A percentile compares a stretch with the other conserved stretches of the same genome.
Evolutionary conservation across 176 grass and related monocot genomes (phyloP).

Genomic region (Musa itinerans): DNA sequence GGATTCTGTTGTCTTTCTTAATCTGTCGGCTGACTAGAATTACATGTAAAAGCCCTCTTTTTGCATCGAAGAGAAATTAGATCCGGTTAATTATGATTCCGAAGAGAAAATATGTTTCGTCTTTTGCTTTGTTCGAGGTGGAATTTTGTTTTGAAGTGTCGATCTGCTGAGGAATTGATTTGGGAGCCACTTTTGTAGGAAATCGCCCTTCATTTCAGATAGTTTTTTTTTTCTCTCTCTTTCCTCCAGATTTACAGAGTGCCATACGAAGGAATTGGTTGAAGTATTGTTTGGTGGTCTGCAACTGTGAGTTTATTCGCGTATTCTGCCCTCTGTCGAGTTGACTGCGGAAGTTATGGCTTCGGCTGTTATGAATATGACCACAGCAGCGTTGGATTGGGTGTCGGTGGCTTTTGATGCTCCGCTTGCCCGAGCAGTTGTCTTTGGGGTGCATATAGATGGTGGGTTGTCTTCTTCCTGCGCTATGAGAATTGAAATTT

Average conservation of each 20-base stretch:
- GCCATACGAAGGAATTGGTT: not conserved
- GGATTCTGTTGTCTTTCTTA: too few relatives aligned
- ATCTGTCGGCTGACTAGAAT: too few relatives aligned
- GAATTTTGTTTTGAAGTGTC: not conserved
- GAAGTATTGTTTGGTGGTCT: not conserved
- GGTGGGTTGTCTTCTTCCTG: slow-evolving; percentile 29
- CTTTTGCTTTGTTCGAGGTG: not conserved
- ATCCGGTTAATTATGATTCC: not conserved
- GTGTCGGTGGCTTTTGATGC: slow-evolving; percentile 64
- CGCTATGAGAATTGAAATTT: not conserved
- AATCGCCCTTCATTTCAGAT: too few relatives aligned
- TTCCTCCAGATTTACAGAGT: not conserved
- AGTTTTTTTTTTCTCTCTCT: too few relatives aligned
- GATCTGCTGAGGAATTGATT: too few relatives aligned
- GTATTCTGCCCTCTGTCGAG: not conserved
- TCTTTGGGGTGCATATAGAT: slow-evolving; percentile 89
- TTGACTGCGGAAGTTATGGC: slow-evolving; percentile 26
- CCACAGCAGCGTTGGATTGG: slow-evolving; percentile 40
- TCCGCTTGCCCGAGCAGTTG: slow-evolving; percentile 59
- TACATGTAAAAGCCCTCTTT: not conserved
- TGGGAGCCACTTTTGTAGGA: too few relatives aligned
- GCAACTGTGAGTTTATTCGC: too few relatives aligned
- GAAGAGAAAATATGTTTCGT: not conserved
- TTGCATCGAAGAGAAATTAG: not conserved
- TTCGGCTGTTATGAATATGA: slow-evolving; percentile 56